Base-by-base conservation (phyloP, 352 stramenopile species). In the Phytophthora tentaculata region DNA sequence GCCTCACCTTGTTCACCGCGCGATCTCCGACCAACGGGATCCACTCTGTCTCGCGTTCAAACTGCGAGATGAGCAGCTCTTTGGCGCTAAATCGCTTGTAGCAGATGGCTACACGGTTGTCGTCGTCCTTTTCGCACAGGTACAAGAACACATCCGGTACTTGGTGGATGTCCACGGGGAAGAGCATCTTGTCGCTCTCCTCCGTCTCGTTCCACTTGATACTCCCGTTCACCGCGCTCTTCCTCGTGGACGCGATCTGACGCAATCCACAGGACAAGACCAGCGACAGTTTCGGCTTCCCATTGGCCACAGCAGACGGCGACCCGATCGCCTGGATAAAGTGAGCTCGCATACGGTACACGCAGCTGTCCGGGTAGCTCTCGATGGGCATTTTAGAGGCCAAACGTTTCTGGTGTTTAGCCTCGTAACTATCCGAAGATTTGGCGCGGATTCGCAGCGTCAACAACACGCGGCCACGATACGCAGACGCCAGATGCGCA, bases 81-180 rank as follows among this genome's bases (percentile, higher is more conserved):
- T 83, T 79, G 0, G 87, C 83, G 1, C 43, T 67, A 69, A 96
- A 90, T 3, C 90, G 83, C 43, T 82, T 80, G 79, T 89, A 97
- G 62, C 81, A 92, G 16, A 97, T 78, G 9, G 81, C 69, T 20
- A 74, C 70, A 20, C 83, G 80, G 49, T 88, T 80, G 20, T 87
- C 76, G 53, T 74, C 81, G n/a, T 86, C 75, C 44, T 83, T 84
- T 53, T 80, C 79, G 53, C 82, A 86, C 62, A 97, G 61, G 56
- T 92, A 94, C 19, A 97, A 44, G 35, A 96, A 91, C 9, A 96
- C 67, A 48, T 96, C 89, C 2, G 90, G 90, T 20, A 97, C 87
- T 63, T 95, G 83, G 5, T 43, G 41, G 35, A 71, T 51, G 13
- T 90, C 79, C 1, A 74, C 69, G 0, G 81, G 79, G 55, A 92